Evolutionary conservation across 352 stramenopile species (phyloP), one percentile per base, ranked within the genome.

Genomic region (Phytophthora palmivora): DNA sequence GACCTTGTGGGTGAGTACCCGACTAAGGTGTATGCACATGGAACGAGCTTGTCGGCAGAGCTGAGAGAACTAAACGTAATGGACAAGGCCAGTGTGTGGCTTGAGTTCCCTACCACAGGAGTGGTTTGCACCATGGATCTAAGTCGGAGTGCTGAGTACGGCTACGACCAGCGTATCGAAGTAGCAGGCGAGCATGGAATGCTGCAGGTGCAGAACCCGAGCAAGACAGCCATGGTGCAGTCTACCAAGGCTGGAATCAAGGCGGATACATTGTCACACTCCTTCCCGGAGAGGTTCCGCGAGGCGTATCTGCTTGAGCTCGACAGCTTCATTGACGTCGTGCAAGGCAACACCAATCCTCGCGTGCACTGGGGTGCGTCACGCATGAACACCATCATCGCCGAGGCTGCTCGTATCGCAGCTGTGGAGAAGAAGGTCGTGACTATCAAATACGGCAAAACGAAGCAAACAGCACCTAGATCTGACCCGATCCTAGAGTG

Each of bases 121-220:
- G 82, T 92, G 15, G 74, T 97, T n/a, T 95, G 90, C 39, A 97
- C 88, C 3, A 89, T 98, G 66, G 87, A 94, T 33, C 60, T 97
- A 16, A 96, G 84, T 59, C 84, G 92, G 7, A 86, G 74, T 44
- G 84, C 91, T 3, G 76, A 81, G 39, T 97, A 97, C 58, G 93
- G 93, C 33, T 98, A 98, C 66, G 93, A 98, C 76, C 93, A 98
- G 65, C 86, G 93, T 37, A 88, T 94, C 56, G 93, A 98, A 72
- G 76, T 98, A 14, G 84, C 87, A 43, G 90, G 89, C 2, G 82
- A 89, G 52, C 38, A 58, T 33, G 87, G 87, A 26, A 90, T 91
- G 82, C 58, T 91, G 8, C 79, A 93, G 30, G 81, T 90, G 22
- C 61, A 80, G 7, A 97, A 97, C 55, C 70, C 83, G 18, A 62